Conservation (phyloP, 31 red algal species). For the Asparagopsis taxiformis region DNA sequence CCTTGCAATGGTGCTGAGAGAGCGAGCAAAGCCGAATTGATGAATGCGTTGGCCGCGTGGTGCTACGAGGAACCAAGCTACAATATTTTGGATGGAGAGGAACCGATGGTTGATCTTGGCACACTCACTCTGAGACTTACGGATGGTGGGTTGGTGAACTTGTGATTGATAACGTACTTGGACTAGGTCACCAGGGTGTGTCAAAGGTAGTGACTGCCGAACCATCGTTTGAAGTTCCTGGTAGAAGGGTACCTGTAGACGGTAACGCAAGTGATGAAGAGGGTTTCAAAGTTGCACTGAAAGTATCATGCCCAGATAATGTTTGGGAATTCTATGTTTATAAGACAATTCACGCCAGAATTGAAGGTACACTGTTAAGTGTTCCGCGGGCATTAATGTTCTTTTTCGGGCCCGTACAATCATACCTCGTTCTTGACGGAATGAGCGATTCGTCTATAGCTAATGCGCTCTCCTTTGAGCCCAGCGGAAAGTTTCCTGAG, state of each 20-base stretch:
- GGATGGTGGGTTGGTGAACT: constrained; percentile 8
- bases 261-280: constrained; percentile 14
- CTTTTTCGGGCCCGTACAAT: constrained; percentile 17
- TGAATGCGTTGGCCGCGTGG: constrained; percentile 23
- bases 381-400: constrained; percentile 35
- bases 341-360: constrained; percentile 25
- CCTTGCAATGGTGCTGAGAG: background rate
- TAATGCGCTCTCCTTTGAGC: background rate
- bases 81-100: constrained; percentile 6
- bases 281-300: constrained; percentile 42
- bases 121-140: constrained; percentile 14
- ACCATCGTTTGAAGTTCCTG: constrained; percentile 27
- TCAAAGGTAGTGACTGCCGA: constrained; percentile 50
- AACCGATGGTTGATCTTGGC: constrained; percentile 9
- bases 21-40: background rate
- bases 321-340: constrained; percentile 81
- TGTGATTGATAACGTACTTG: constrained; percentile 20
- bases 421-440: constrained; percentile 42
- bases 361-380: constrained; percentile 19
- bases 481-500: constrained; percentile 21
- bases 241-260: background rate
- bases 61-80: constrained; percentile 9
- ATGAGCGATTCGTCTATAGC: constrained; percentile 13
- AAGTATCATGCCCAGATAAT: constrained; percentile 37
- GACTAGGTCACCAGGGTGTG: constrained; percentile 7